A percentile compares a stretch with the other conserved stretches of the same genome.
Conservation (phyloP, 768 basidiomycete genomes). For the Termitomyces bulborhizus region DNA sequence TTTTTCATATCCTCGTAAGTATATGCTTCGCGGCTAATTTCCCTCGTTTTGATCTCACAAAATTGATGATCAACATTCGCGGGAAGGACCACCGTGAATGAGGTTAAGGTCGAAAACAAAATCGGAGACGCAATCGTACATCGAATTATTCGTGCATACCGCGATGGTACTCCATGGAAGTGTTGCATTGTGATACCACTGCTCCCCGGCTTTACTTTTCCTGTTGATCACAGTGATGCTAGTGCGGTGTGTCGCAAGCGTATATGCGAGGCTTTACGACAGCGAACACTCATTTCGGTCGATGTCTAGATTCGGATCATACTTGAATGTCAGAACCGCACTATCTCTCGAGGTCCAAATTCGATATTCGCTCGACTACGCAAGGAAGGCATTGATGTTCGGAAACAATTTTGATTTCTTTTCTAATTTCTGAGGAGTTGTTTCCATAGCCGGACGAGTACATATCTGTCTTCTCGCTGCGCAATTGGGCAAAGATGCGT, state of each 20-base stretch:
- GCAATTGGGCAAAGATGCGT: slow-evolving; percentile 91
- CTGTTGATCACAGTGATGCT: slow-evolving; percentile 90
- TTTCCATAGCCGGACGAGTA: slow-evolving; percentile 78
- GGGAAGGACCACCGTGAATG: slow-evolving; percentile 73
- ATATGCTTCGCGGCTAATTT: neutral
- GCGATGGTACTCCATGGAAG: slow-evolving; percentile 77
- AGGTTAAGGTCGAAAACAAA: slow-evolving; percentile 82
- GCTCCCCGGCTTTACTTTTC: slow-evolving; percentile 88
- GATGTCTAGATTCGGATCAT: slow-evolving; percentile 78
- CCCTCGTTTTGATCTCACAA: neutral
- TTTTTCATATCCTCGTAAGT: slow-evolving; percentile 86
- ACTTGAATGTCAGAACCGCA: slow-evolving; percentile 89
- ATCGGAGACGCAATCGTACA: slow-evolving; percentile 93
- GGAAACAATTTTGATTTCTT: slow-evolving; percentile 16
- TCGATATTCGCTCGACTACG: slow-evolving; percentile 86
- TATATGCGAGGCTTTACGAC: neutral
- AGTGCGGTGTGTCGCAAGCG: slow-evolving; percentile 59
- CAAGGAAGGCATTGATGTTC: slow-evolving; percentile 84
- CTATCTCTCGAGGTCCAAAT: slow-evolving; percentile 81
- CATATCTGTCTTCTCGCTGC: slow-evolving; percentile 83
- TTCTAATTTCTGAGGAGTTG: slow-evolving; percentile 6
- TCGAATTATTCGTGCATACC: slow-evolving; percentile 84
- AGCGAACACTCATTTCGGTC: neutral
- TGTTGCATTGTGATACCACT: slow-evolving; percentile 91
- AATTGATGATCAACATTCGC: slow-evolving; percentile 8